Evolutionary conservation across 768 basidiomycete genomes (phyloP), one percentile per base, ranked within the genome.

Genomic region (Mycena filopes): DNA sequence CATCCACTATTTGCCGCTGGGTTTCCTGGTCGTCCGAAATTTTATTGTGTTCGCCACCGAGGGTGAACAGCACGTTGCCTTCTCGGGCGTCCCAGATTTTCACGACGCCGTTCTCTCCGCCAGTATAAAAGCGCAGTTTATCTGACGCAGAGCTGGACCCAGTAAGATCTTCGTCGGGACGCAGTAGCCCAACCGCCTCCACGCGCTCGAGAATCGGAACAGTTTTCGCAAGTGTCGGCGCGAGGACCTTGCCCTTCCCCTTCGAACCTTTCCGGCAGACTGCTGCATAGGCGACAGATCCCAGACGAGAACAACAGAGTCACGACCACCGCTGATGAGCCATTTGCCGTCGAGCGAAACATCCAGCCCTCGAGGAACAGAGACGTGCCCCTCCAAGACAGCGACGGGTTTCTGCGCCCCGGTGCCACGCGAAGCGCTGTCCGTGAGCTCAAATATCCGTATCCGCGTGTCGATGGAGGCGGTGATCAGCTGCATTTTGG

Each of bases 291-390:
- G 70, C 4, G 81, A 82, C 31, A 98, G 81, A 72, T 99, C 93
- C 98, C 98, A 99, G 1, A 99, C 82, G 51, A 98, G 78, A 21
- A 95, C 92, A 1, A 99, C 95, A 10, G 94, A 90, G 77, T 99
- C 98, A 62, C 98, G 82, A 28, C 96, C 97, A 18, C 94, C 96
- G 61, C 90, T 95, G 61, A 99, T 81, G 25, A 98, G 84, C 91
- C 92, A 96, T 72, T 88, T 88, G 15, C 96, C 97, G 74, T 98
- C 96, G 9, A 76, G 74, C 5, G 92, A 92, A 25, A 96, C 87
- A 71, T 93, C 95, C 41, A 99, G 82, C 9, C 95, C 96, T 60
- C 98, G 84, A 12, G 97, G 96, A 40, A 99, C 96, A 40, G 94
- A 96, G 43, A 93, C 92, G 76, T 99, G 98, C 0, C 96, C 98